Conservation (phyloP, 768 basidiomycete species). For the Obba rivulosa region DNA sequence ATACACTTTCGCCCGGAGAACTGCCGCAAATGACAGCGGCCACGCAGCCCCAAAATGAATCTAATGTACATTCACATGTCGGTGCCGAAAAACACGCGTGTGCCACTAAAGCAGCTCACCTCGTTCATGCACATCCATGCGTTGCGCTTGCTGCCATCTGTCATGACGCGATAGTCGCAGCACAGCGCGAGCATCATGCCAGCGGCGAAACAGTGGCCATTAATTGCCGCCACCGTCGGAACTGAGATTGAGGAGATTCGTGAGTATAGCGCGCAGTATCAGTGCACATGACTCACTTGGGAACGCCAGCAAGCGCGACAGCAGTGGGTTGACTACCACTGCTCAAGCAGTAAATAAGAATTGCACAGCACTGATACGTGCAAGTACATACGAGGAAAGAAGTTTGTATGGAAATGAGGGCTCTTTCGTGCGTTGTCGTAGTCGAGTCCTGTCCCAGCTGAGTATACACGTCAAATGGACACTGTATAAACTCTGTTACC, state of each 20-base stretch:
- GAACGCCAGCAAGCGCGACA: conserved; percentile 64
- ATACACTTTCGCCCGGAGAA: conserved; percentile 62
- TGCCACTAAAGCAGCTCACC: conserved; percentile 31
- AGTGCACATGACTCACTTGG: conserved; percentile 49
- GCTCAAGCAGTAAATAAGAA: conserved; percentile 1
- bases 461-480: not conserved
- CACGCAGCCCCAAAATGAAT: conserved; percentile 80
- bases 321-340: conserved; percentile 74
- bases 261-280: not conserved
- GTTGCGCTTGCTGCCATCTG: conserved; percentile 67
- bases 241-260: not conserved
- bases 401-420: conserved; percentile 55
- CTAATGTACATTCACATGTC: conserved; percentile 26
- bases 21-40: conserved; percentile 64
- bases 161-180: conserved; percentile 90
- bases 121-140: conserved; percentile 95
- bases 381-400: conserved; percentile 52
- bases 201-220: conserved; percentile 64
- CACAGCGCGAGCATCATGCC: conserved; percentile 73
- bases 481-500: conserved; percentile 34
- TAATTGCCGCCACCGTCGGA: conserved; percentile 6
- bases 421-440: conserved; percentile 47
- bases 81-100: not conserved
- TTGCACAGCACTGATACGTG: not conserved
- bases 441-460: conserved; percentile 48